These are phyloP conservation scores for Pichia sp. DNA, from an alignment of 1,139 yeast genomes.

Conservation along the genomic window DNA sequence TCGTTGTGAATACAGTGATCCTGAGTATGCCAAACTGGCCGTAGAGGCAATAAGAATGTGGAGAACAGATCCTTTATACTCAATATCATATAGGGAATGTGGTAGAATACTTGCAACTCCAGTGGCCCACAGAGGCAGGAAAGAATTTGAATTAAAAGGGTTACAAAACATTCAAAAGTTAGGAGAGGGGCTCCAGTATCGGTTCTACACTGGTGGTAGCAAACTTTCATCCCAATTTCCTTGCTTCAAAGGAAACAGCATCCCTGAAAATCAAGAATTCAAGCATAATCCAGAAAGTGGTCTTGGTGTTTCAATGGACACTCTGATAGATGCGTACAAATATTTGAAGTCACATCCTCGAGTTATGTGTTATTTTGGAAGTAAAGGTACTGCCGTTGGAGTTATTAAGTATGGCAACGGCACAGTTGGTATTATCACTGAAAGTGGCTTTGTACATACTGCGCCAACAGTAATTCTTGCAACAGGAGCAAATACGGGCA, in stretches of 20 bases:
- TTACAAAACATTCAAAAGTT: slow-evolving; percentile 17
- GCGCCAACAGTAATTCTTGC: slow-evolving; percentile 30
- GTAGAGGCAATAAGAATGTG: slow-evolving; percentile 36
- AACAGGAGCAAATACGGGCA: slow-evolving; percentile 34
- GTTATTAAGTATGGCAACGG: slow-evolving; percentile 11
- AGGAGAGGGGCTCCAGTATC: slow-evolving; percentile 21
- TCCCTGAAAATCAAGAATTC: slow-evolving; percentile 10
- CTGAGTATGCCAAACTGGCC: slow-evolving; percentile 33
- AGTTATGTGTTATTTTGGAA: slow-evolving; percentile 30
- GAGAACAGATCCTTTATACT: slow-evolving; percentile 32
- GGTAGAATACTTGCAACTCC: slow-evolving; percentile 30
- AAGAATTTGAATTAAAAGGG: slow-evolving; percentile 16
- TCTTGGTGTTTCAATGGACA: slow-evolving; percentile 29
- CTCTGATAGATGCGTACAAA: slow-evolving; percentile 26
- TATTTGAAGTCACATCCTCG: slow-evolving; percentile 10
- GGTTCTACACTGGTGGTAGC: slow-evolving; percentile 11
- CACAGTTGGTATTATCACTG: slow-evolving; percentile 13
- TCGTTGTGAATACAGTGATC: slow-evolving; percentile 36
- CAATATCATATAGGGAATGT: slow-evolving; percentile 30
- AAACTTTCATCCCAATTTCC: slow-evolving; percentile 7
- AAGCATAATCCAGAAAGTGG: slow-evolving; percentile 30
- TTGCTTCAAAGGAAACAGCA: slow-evolving; percentile 15
- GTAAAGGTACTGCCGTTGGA: slow-evolving; percentile 22
- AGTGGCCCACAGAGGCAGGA: slow-evolving; percentile 13
- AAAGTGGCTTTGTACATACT: slow-evolving; percentile 20